Conservation (phyloP, 2,329 filamentous ascomycete genomes). For the Purpureocillium takamizusanense region DNA sequence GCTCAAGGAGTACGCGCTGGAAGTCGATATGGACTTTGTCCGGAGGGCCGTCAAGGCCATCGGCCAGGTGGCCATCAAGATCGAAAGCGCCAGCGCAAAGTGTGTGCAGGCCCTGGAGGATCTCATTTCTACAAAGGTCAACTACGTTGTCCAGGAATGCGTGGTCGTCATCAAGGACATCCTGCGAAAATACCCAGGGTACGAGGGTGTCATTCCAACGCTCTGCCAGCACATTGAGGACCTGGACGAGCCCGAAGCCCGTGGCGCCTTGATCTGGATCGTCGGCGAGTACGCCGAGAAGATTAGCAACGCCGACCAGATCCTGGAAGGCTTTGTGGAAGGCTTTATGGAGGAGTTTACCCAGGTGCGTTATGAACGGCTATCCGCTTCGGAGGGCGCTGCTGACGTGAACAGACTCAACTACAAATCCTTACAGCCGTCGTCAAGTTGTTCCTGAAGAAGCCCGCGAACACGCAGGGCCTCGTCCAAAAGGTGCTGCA, state of each 20-base stretch:
- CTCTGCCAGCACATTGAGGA: conserved; percentile 96
- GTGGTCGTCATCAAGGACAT: conserved; percentile 99
- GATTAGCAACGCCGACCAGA: conserved; percentile 97
- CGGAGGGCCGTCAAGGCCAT: conserved; percentile 91
- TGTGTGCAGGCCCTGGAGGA: conserved; percentile 92
- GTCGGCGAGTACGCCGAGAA: conserved; percentile 99
- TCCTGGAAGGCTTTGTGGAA: conserved; percentile 83
- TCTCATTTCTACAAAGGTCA: conserved; percentile 93
- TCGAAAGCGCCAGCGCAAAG: conserved; percentile 88
- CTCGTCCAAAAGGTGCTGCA: conserved; percentile 93
- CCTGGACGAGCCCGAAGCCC: conserved; percentile 83
- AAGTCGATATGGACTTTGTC: conserved; percentile 99
- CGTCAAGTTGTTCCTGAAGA: conserved; percentile 95
- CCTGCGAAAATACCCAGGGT: conserved; percentile 92
- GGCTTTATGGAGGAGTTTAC: conserved; percentile 94
- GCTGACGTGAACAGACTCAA: conserved; percentile 59
- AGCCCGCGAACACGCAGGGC: conserved; percentile 82
- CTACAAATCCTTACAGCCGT: conserved; percentile 94
- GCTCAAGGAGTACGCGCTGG: conserved; percentile 92
- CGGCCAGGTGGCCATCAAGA: conserved; percentile 97
- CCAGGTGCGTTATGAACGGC: conserved; percentile 54
- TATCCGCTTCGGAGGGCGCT: not conserved
- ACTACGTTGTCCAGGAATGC: conserved; percentile 97
- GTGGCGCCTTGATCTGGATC: conserved; percentile 94
- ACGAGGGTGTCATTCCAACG: conserved; percentile 94